Base-by-base conservation (phyloP, 257 asterid genomes). In the Ophiorrhiza pumila region DNA sequence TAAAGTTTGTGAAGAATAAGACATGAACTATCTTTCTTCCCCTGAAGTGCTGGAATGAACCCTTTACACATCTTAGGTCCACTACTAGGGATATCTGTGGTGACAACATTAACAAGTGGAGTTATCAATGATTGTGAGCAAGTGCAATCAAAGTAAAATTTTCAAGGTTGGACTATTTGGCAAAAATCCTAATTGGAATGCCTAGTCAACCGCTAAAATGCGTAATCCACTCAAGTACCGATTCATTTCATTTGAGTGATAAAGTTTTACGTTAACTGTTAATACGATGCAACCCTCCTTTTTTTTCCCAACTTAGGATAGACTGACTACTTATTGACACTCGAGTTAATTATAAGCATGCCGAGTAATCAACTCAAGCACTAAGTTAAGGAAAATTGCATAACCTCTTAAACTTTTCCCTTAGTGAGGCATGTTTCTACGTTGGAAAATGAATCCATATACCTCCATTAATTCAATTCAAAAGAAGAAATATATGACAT, bases 51-150 rank as follows among this genome's bases (percentile, higher is more conserved):
- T 27, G 49, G 47, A 64, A 59, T 60, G 35, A 15, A 46, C 32
- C 41, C 61, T 46, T 63, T 72, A 39, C 70, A 47, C 69, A 46
- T 47, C n/a, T 42, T 58, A 18, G 23, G 49, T 61, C 61, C 62
- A 72, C 37, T 39, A 22, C 59, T 6, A 18, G 11, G 25, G 37
- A 32, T 22, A 50, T 22, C 20, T 1, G 7, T 17, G 25, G 11
- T 43, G 27, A 27, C 68, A 47, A 31, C 58, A 58, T 37, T 17
- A 42, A 71, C n/a, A 49, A 55, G 11, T 11, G n/a, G 29, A 22
- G 3, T 67, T 14, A 29, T 7, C 60, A 68, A 47, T 34, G 3
- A 52, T 37, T 32, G 49, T 15, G 13, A 14, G 3, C 63, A 10
- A 18, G 13, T 53, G 35, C 61, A 46, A 8, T n/a, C 49, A 72